Evolutionary conservation across 495 filamentous ascomycete species (phyloP), one percentile per base, ranked within the genome.

Genomic region (Penicillium egyptiacum): DNA sequence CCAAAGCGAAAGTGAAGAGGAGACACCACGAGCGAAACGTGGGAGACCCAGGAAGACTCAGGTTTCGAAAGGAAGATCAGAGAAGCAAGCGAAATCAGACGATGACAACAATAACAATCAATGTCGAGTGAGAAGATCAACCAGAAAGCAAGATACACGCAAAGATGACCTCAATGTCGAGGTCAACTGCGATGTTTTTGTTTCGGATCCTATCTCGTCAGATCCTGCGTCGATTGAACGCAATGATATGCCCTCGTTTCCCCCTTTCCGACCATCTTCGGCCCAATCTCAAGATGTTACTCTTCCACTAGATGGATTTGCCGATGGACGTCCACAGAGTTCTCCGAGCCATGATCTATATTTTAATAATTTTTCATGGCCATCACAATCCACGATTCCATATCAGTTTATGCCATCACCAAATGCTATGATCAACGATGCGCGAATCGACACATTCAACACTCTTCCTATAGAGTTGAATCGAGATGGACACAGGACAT

Each of bases 361-460:
- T 17, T 59, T 56, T 3, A 50, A 59, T 5, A 52, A 47, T 43
- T 12, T 59, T 5, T 60, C 64, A 2, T 58, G 52, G 52, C 62
- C 67, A 4, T 57, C 66, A 1, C 30, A 49, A 5, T 43, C 61
- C 3, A 63, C 52, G 23, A 60, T 65, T 8, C 55, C 64, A 7
- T 50, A 58, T 14, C 59, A 65, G 5, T n/a, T 62, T 14, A 31
- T 26, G 26, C 51, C 55, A 26, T 75, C 74, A 7, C 75, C 75
- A 19, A 61, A 60, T 37, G 64, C 69, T 6, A 62, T 75, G 2
- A 49, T 75, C 28, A 75, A 69, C 26, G 72, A 73, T 37, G 70
- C 75, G 14, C 66, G 68, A 16, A 75, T 70, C 11, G 68, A 75
- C 39, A 68, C 72, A 8, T 77, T 76, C 58, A 70, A 75, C 45